These are phyloP conservation scores for Ogataea allantospora DNA, from an alignment of 805 yeast species.

Conservation along the genomic window DNA sequence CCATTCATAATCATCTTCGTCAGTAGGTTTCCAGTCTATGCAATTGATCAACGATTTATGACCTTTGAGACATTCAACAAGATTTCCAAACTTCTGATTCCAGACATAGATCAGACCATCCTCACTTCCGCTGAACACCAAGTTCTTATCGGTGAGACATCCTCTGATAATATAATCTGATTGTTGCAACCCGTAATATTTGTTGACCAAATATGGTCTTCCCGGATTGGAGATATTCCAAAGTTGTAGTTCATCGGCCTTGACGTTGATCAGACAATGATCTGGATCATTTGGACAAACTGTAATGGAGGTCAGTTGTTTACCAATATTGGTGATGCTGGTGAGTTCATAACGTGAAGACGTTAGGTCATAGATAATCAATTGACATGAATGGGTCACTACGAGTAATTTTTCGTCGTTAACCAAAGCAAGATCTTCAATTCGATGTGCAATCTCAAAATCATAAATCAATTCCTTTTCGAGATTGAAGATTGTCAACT, in stretches of 20 bases:
- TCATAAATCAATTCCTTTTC: conserved; percentile 28
- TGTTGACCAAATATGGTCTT: conserved; percentile 46
- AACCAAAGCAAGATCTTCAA: conserved; percentile 68
- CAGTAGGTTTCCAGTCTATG: conserved; percentile 63
- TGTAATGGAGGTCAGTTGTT: conserved; percentile 63
- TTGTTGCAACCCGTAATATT: conserved; percentile 71
- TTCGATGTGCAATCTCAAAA: conserved; percentile 39
- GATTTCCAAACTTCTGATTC: conserved; percentile 70
- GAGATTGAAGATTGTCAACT: conserved; percentile 47
- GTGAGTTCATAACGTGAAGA: conserved; percentile 31
- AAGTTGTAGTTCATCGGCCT: conserved; percentile 74
- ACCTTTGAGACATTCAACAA: conserved; percentile 58
- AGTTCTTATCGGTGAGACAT: conserved; percentile 71
- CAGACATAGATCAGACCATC: conserved; percentile 77
- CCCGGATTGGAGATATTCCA: conserved; percentile 70
- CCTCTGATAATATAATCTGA: conserved; percentile 69
- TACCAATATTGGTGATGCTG: conserved; percentile 45
- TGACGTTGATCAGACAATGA: conserved; percentile 56
- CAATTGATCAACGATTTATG: conserved; percentile 70
- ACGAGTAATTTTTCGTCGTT: conserved; percentile 61
- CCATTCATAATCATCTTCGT: conserved; percentile 37
- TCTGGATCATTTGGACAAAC: conserved; percentile 53
- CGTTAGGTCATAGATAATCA: conserved; percentile 56
- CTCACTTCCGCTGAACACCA: conserved; percentile 79
- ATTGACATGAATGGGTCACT: conserved; percentile 59